A percentile compares a stretch with the other conserved stretches of the same genome.
Conservation (phyloP, 768 basidiomycete species). For the Podaxis sp. region DNA sequence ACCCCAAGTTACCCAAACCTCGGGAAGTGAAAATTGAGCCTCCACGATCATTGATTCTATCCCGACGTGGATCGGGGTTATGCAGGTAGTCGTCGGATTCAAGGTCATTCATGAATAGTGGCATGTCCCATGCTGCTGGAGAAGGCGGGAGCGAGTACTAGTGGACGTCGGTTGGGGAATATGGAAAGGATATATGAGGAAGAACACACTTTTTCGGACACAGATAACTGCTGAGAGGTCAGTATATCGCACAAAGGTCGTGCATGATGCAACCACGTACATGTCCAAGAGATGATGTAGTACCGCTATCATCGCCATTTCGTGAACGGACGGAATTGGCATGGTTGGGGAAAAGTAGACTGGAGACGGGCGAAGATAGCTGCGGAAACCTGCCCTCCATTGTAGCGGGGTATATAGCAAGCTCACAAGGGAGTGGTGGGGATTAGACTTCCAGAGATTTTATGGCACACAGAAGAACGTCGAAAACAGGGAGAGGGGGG, state of each 20-base stretch:
- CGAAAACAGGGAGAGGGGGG: not conserved
- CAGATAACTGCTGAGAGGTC: conserved; percentile 16
- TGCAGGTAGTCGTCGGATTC: conserved; percentile 63
- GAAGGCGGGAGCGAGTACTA: conserved; percentile 38
- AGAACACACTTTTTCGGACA: conserved; percentile 28
- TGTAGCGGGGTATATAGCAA: not conserved
- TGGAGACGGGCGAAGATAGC: conserved; percentile 6
- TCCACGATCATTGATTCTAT: conserved; percentile 48
- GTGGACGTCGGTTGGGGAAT: not conserved
- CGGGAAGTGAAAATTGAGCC: conserved; percentile 58
- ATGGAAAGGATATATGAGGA: not conserved
- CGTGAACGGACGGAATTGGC: not conserved
- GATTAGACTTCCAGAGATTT: not conserved
- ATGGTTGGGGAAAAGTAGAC: conserved; percentile 12
- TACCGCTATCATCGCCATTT: not conserved
- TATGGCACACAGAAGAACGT: not conserved
- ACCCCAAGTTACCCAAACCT: conserved; percentile 63
- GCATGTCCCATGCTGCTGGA: conserved; percentile 45
- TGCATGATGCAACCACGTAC: conserved; percentile 4
- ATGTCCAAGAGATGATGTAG: conserved; percentile 14
- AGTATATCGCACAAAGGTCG: not conserved
- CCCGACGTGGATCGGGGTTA: conserved; percentile 55
- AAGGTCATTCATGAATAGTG: conserved; percentile 36
- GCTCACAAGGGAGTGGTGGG: not conserved
- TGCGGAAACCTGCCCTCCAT: conserved; percentile 12